phyloP scores from a whole-genome alignment of 345 rosid species.

The Aethionema arabicum region DNA sequence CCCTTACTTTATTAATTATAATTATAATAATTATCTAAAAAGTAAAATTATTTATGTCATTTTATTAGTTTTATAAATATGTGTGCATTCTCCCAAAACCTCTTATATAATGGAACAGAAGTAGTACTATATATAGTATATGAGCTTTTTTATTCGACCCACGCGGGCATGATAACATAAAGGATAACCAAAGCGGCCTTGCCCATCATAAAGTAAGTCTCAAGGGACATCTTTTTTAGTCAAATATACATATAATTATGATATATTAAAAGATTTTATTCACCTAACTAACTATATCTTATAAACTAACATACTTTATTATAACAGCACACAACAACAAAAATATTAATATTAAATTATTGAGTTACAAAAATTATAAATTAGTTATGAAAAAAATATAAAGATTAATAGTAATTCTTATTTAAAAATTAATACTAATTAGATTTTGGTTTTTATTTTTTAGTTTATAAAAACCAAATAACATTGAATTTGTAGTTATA shows the following conservation, averaged over 20 bases:
- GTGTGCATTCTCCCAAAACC: too few relatives aligned
- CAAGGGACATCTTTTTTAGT: constrained; percentile 34
- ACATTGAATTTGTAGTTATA: not conserved
- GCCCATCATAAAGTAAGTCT: constrained; percentile 28
- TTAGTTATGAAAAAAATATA: too few relatives aligned
- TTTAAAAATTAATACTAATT: not conserved
- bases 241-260: constrained; percentile 22
- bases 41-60: too few relatives aligned
- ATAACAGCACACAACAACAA: constrained; percentile 10
- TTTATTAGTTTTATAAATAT: too few relatives aligned
- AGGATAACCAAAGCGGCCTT: constrained; percentile 31
- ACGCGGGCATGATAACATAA: constrained; percentile 40
- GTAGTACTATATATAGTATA: too few relatives aligned
- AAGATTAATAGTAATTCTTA: not conserved
- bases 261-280: constrained; percentile 27
- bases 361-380: too few relatives aligned
- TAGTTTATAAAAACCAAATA: not conserved
- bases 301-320: constrained; percentile 28
- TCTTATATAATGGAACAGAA: too few relatives aligned
- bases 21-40: too few relatives aligned
- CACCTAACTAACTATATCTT: constrained; percentile 35
- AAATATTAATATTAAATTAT: too few relatives aligned
- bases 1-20: too few relatives aligned
- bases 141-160: constrained; percentile 22
- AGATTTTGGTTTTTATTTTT: not conserved